Percentiles rank a stretch among this genome's conserved stretches.
Evolutionary conservation across 495 filamentous ascomycete genomes (phyloP).

Genomic region (Penicillium paradoxum): DNA sequence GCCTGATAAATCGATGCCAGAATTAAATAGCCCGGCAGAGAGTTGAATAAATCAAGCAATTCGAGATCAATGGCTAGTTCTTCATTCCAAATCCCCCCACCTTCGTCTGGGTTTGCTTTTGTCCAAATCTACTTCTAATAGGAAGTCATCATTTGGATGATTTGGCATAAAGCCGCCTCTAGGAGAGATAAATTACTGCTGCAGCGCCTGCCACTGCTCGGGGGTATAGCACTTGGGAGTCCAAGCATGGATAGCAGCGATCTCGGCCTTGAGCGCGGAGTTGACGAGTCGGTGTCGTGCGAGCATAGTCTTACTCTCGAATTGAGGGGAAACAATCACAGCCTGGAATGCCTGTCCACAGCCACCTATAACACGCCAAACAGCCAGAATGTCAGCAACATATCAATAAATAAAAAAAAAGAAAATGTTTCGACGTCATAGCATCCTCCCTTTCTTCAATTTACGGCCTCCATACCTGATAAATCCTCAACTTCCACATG

Average conservation of each 20-base stretch:
- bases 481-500: constrained; percentile 91
- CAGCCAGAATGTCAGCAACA: not conserved
- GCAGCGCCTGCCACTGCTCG: constrained; percentile 81
- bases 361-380: constrained; percentile 54
- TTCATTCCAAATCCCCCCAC: not conserved
- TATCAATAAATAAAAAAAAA: not conserved
- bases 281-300: constrained; percentile 89
- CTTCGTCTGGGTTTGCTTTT: not conserved
- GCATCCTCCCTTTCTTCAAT: not conserved
- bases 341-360: constrained; percentile 95
- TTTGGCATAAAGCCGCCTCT: not conserved
- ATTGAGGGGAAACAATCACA: constrained; percentile 82
- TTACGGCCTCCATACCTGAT: constrained; percentile 60
- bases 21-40: not conserved
- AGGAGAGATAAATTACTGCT: constrained; percentile 28
- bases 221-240: constrained; percentile 94
- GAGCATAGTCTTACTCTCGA: constrained; percentile 80
- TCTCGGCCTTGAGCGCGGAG: constrained; percentile 80
- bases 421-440: constrained; percentile 3
- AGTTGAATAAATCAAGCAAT: not conserved
- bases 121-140: not conserved
- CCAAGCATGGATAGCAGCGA: constrained; percentile 97
- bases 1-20: constrained; percentile 6
- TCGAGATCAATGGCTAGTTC: not conserved
- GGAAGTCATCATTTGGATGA: not conserved